Base-by-base conservation (phyloP, 176 grass and related monocot genomes). In the Oropetium thomaeum region DNA sequence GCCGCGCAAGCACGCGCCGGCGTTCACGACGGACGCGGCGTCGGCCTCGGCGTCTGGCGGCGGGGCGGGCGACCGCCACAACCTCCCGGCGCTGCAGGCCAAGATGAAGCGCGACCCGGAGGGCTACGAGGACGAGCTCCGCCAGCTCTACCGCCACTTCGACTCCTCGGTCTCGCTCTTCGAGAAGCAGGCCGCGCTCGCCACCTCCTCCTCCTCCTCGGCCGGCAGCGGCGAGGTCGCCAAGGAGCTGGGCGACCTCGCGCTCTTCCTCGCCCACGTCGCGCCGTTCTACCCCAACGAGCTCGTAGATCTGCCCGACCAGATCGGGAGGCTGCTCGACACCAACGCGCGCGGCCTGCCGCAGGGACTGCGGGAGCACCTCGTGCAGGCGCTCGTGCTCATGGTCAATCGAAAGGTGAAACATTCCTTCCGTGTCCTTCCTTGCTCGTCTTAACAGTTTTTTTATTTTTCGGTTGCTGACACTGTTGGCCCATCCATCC, bases 91-190 rank as follows among this genome's bases (percentile, higher is more conserved):
- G 37, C 84, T 98, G 2, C 96, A 98, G 77, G 88, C 84, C 7
- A 98, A 92, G 91, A 98, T 98, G 91, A 98, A 98, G 82, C 80
- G 88, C 44, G 91, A 94, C 70, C 96, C 96, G 25, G 89, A 88
- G 52, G 91, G 91, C 41, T 98, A 98, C 91, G 89, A 86, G 68
- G 79, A 82, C 54, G 95, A 98, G 80, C 81, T 98, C 20, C 70
- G 81, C 3, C 88, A 93, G 62, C 83, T 92, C 2, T 78, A 70
- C 70, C 88, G 95, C 81, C 91, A 92, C 86, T 93, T 98, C 82
- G 88, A 93, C 70, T 94, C 95, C 6, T 98, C 91, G 35, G 88
- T 92, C 49, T 78, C 83, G 66, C 88, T 98, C 58, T 98, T 92
- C 77, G 78, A 39, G 55, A 79, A 89, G 81, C 88, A 98, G 71